Base-by-base conservation (phyloP, 345 rosid species). In the Leavenworthia alabamica region DNA sequence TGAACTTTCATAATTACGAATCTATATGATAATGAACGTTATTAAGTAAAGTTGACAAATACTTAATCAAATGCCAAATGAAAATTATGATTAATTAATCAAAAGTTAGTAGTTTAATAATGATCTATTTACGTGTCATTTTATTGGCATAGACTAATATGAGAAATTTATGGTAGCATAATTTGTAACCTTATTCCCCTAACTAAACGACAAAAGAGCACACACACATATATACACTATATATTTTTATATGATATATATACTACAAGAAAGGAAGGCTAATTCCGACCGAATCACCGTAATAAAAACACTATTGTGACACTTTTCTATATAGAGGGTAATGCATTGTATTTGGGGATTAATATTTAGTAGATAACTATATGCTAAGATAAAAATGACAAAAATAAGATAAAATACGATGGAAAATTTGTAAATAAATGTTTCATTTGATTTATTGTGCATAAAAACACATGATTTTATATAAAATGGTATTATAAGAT, bases 1-100 rank as follows among this genome's bases (percentile, higher is more conserved):
- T 41, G 14, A 57, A 24, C 71, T 57, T 67, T 48, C 41, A 67
- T 47, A 48, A 67, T 67, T 57, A 67, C 56, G 64, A 29, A 17
- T 55, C 63, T 56, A 56, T 35, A 66, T 66, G 22, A 66, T 46
- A 56, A 47, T 66, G n/a, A n/a, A n/a, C n/a, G n/a, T n/a, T n/a
- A n/a, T n/a, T n/a, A n/a, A n/a, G n/a, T n/a, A 35, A 35, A 46
- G 12, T 36, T 61, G 33, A 23, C 24, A 46, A n/a, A 12, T 44
- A 59, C 37, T 59, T 19, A 35, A 47, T 14, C 55, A 47, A 13
- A 13, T 23, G n/a, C n/a, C 6, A 17, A 17, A 10, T 32, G 15
- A 10, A 17, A 32, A 52, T 19, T 17, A 19, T 52, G 15, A 54
- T 3, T 20, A 22, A 35, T 20, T 56, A 9, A 39, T 24, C 9